A percentile compares a stretch with the other conserved stretches of the same genome.
These are phyloP conservation scores for Hypocreales sp. DNA, from an alignment of 2,329 filamentous ascomycete species.

Conservation along the genomic window DNA sequence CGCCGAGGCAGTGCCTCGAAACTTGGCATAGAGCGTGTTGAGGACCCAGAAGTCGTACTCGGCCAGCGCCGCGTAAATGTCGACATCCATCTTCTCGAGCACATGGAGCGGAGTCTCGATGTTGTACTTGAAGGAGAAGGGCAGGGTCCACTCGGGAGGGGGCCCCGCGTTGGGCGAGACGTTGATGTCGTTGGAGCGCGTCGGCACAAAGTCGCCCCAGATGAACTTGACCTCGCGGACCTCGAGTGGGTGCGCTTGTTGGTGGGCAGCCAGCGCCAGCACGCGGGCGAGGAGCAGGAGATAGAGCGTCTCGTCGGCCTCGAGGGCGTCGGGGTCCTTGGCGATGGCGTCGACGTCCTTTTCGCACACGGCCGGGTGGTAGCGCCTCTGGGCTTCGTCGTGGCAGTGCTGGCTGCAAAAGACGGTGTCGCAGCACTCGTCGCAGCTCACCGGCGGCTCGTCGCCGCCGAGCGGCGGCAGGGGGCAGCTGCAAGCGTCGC, in stretches of 20 bases:
- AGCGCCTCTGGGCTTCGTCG: constrained; percentile 38
- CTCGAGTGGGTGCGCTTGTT: constrained; percentile 47
- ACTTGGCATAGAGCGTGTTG: constrained; percentile 86
- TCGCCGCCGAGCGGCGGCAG: constrained; percentile 44
- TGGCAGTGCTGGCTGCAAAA: constrained; percentile 49
- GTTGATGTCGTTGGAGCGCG: constrained; percentile 35
- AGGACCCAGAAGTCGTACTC: constrained; percentile 66
- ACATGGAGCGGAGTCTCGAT: constrained; percentile 62
- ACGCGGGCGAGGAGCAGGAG: constrained; percentile 46
- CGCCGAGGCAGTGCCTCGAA: constrained; percentile 82
- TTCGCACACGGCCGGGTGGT: constrained; percentile 51
- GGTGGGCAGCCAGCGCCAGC: constrained; percentile 46
- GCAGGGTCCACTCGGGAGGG: constrained; percentile 50
- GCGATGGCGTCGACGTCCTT: constrained; percentile 50
- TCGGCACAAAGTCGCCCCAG: constrained; percentile 50
- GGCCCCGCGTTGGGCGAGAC: constrained; percentile 37
- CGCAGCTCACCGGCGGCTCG: constrained; percentile 34
- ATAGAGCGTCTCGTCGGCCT: constrained; percentile 46
- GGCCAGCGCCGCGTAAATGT: constrained; percentile 47
- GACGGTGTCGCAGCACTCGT: constrained; percentile 48
- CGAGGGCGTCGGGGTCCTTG: constrained; percentile 44
- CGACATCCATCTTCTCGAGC: constrained; percentile 71
- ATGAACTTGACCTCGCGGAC: constrained; percentile 50
- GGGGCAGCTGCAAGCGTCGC: constrained; percentile 72
- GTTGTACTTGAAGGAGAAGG: constrained; percentile 65